Evolutionary conservation across 139 green algal species (phyloP), one percentile per base, ranked within the genome.

Genomic region (Monoraphidium neglectum): DNA sequence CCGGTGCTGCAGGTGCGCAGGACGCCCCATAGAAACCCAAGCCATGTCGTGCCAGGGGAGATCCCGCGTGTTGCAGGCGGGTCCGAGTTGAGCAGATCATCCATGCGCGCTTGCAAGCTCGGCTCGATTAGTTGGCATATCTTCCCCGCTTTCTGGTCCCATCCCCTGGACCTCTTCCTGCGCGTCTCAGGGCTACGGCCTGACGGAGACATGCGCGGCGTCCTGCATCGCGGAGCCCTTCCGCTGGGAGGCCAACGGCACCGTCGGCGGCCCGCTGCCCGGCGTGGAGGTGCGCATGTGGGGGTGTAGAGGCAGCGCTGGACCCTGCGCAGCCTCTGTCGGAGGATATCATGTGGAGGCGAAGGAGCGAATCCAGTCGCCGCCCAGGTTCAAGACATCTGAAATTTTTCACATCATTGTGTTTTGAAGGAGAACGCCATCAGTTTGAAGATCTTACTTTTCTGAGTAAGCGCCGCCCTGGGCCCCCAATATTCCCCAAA

Each of bases 121-220:
- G n/a, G n/a, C n/a, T n/a, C n/a, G n/a, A n/a, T n/a, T n/a, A n/a
- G n/a, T n/a, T n/a, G n/a, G n/a, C n/a, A n/a, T n/a, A n/a, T n/a
- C n/a, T n/a, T n/a, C n/a, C n/a, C n/a, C n/a, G n/a, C n/a, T n/a
- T n/a, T n/a, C n/a, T n/a, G n/a, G n/a, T n/a, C n/a, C n/a, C n/a
- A n/a, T n/a, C n/a, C n/a, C n/a, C n/a, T n/a, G n/a, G n/a, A n/a
- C n/a, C n/a, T n/a, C n/a, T n/a, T n/a, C n/a, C n/a, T 84, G 87
- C 46, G 78, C 92, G 40, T 59, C 63, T 43, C 91, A 97, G 91
- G 93, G 93, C 26, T 98, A 97, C 71, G 93, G 93, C 30, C 80
- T 98, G 61, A 98, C 94, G 5, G 94, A 98, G 86, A 95, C 92
- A 0, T 97, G 91, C 67, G 94, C 90, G 18, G 93, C 90, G 10